These are phyloP conservation scores for Solidago caesia DNA, from an alignment of 129 eudicot species.

Conservation along the genomic window DNA sequence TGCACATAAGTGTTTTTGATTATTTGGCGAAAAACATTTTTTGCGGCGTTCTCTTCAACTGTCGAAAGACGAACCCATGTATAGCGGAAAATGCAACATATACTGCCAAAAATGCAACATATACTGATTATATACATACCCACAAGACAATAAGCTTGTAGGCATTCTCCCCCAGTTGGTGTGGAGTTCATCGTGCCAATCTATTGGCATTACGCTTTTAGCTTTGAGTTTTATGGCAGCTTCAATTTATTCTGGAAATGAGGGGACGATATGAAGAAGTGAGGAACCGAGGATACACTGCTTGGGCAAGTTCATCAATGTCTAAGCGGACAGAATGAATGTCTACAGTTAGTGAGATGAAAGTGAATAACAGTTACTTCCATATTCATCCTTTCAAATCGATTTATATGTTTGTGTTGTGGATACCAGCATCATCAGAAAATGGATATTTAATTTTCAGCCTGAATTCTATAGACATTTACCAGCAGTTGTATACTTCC, in stretches of 20 bases:
- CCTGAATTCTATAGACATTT: neutral
- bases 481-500: too few relatives aligned
- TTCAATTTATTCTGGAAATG: neutral
- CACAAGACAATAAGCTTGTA: neutral
- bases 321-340: too few relatives aligned
- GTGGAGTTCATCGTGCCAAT: neutral
- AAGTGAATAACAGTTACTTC: neutral
- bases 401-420: neutral
- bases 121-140: neutral
- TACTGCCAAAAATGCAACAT: neutral
- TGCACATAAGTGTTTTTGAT: conserved; percentile 9
- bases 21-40: neutral
- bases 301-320: too few relatives aligned
- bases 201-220: neutral
- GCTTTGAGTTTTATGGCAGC: neutral
- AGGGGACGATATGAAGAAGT: conserved; percentile 1
- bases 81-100: neutral
- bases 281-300: neutral
- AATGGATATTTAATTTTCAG: neutral
- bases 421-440: neutral
- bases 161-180: conserved; percentile 3
- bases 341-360: neutral
- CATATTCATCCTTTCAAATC: neutral
- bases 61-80: neutral
- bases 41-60: too few relatives aligned